Evolutionary conservation across 2,329 filamentous ascomycete species (phyloP).

Genomic region (Colletotrichum liaoningense): DNA sequence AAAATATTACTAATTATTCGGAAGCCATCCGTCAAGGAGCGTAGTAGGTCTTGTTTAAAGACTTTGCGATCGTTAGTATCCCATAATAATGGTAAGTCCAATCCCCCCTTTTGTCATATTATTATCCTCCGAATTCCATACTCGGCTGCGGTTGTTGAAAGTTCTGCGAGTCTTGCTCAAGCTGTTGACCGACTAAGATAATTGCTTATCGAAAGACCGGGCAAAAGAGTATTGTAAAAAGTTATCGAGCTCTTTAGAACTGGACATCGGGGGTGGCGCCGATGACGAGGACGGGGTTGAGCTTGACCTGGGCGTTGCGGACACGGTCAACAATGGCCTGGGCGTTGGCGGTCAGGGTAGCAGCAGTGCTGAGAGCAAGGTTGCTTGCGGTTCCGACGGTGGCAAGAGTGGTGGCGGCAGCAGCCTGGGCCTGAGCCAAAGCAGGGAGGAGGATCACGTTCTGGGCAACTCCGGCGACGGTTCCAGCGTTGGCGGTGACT

Average conservation of each 20-base stretch:
- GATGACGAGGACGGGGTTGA: background rate
- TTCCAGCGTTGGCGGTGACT: background rate
- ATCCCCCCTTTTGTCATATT: background rate
- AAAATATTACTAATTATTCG: constrained; percentile 7
- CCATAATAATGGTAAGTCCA: background rate
- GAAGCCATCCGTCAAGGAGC: constrained; percentile 10
- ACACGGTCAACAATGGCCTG: background rate
- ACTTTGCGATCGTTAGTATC: background rate
- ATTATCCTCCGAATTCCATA: background rate
- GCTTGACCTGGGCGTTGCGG: background rate
- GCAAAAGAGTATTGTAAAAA: background rate
- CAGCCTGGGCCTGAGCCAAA: background rate
- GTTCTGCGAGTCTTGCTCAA: background rate
- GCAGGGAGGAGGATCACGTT: background rate
- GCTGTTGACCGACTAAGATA: background rate
- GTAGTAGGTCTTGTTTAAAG: background rate
- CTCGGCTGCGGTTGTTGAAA: background rate
- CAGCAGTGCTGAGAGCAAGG: background rate
- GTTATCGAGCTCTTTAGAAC: background rate
- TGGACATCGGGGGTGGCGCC: background rate
- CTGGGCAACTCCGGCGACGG: background rate
- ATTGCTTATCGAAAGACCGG: background rate
- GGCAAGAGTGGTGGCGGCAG: background rate
- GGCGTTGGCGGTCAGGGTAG: background rate
- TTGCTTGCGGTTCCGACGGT: background rate